Evolutionary conservation across 2,329 filamentous ascomycete species (phyloP).

Genomic region (Fonsecaea nubica): DNA sequence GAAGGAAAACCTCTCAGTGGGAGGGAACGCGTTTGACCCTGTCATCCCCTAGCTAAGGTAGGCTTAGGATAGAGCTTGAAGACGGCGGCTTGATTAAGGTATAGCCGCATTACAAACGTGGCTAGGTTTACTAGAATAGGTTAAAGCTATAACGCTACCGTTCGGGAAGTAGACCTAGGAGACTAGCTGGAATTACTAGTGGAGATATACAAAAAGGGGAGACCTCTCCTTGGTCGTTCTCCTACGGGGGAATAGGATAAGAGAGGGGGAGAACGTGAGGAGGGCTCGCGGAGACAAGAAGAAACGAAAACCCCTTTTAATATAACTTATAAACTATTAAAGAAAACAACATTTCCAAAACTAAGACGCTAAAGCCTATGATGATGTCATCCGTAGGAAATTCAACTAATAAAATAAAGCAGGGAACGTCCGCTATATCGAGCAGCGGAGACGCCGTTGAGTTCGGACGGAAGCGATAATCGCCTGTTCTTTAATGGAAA

Average conservation of each 20-base stretch:
- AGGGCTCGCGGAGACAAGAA: too few relatives aligned
- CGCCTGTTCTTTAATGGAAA: conserved; percentile 7
- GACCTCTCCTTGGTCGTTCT: too few relatives aligned
- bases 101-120: neutral
- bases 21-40: neutral
- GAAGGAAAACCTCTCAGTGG: neutral
- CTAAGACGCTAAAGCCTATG: neutral
- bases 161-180: neutral
- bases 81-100: neutral
- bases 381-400: neutral
- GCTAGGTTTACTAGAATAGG: neutral
- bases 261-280: too few relatives aligned
- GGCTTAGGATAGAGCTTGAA: neutral
- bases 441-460: neutral
- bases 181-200: too few relatives aligned
- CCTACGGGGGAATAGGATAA: too few relatives aligned
- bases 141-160: neutral
- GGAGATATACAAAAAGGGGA: too few relatives aligned
- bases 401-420: neutral
- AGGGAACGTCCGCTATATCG: neutral
- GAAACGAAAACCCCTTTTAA: neutral
- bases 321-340: neutral
- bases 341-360: neutral
- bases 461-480: conserved; percentile 1
- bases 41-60: neutral